Conservation (phyloP, 2,329 filamentous ascomycete genomes). For the Simplicillium sp. region DNA sequence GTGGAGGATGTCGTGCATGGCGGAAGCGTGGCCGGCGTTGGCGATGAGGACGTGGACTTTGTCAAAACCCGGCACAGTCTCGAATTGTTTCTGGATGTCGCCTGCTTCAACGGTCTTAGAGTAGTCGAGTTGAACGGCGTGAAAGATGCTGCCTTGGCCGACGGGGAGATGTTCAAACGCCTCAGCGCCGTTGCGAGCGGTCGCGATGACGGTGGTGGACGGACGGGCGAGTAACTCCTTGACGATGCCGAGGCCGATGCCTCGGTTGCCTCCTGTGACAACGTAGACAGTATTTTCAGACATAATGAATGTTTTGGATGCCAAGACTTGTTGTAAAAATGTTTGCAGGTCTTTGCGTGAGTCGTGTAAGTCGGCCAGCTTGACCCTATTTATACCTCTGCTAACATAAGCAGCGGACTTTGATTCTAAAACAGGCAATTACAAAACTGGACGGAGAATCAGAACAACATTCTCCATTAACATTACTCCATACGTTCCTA, state of each 20-base stretch:
- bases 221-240: constrained; percentile 33
- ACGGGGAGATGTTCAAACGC: constrained; percentile 11
- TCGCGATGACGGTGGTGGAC: constrained; percentile 38
- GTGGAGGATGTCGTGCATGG: constrained; percentile 16
- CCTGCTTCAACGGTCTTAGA: constrained; percentile 14
- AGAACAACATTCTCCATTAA: no score
- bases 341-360: neutral
- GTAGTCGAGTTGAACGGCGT: constrained; percentile 28
- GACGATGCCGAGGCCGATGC: constrained; percentile 27
- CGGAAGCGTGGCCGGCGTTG: constrained; percentile 34
- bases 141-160: constrained; percentile 18
- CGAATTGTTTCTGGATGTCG: constrained; percentile 12
- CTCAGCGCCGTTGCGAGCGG: constrained; percentile 19
- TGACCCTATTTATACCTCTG: no score
- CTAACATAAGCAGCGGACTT: no score
- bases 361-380: no score
- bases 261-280: constrained; percentile 30
- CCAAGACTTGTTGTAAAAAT: neutral
- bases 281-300: constrained; percentile 20
- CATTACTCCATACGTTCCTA: neutral
- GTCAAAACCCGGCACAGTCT: constrained; percentile 16
- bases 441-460: no score
- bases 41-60: constrained; percentile 41
- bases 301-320: neutral
- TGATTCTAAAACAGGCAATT: no score